Evolutionary conservation across 2,329 filamentous ascomycete species (phyloP).

Genomic region (Penicillium sp.): DNA sequence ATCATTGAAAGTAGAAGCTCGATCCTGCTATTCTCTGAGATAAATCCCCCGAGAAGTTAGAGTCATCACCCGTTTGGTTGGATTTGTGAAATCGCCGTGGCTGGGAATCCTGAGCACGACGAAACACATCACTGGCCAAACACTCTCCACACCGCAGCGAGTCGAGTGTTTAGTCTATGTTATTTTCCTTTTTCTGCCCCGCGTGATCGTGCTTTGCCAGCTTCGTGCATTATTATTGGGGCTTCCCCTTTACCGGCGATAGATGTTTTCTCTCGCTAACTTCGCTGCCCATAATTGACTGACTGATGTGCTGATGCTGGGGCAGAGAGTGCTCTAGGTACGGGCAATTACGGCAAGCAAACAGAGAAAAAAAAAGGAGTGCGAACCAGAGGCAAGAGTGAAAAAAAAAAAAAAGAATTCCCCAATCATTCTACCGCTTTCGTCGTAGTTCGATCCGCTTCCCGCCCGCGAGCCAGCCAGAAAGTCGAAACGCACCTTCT

Average conservation of each 20-base stretch:
- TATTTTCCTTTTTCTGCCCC: slow-evolving; percentile 13
- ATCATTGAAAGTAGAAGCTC: background rate
- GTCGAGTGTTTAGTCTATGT: slow-evolving; percentile 3
- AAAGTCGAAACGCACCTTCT: background rate
- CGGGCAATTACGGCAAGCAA: background rate
- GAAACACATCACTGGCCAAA: background rate
- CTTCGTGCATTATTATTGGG: slow-evolving; percentile 4
- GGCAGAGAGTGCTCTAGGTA: background rate
- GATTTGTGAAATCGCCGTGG: slow-evolving; percentile 5
- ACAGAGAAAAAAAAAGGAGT: background rate
- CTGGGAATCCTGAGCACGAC: slow-evolving; percentile 1
- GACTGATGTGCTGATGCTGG: too few species aligned
- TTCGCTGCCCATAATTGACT: background rate
- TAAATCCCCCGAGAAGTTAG: background rate
- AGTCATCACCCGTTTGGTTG: too few species aligned
- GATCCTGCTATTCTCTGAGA: too few species aligned
- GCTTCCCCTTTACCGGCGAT: background rate
- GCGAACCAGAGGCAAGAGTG: background rate
- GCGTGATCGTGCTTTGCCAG: slow-evolving; percentile 11
- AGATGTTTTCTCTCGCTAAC: background rate
- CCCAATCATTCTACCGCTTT: slow-evolving; percentile 36
- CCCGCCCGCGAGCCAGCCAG: slow-evolving; percentile 17
- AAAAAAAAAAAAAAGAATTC: slow-evolving; percentile 1
- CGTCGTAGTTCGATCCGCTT: slow-evolving; percentile 33
- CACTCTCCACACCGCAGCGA: slow-evolving; percentile 8